phyloP scores from a whole-genome alignment of 1,284 basidiomycete species.

The Cryptococcus sp. region DNA sequence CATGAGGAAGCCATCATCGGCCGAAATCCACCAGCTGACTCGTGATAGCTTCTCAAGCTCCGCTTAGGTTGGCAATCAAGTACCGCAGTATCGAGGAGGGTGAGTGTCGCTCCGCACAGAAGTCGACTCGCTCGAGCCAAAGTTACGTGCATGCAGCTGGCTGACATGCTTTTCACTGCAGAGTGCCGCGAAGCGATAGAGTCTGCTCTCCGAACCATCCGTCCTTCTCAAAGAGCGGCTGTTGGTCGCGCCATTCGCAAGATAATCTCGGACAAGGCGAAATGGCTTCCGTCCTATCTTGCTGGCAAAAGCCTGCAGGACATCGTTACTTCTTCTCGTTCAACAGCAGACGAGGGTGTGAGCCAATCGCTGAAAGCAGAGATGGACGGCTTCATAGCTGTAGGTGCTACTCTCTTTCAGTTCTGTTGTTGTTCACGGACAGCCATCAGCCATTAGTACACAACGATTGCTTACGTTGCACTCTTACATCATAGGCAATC shows the following conservation, averaged over 20 bases:
- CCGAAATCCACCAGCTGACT: no score
- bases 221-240: background rate
- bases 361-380: background rate
- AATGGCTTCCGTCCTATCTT: slow-evolving; percentile 18
- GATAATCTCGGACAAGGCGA: slow-evolving; percentile 5
- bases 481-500: no score
- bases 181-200: slow-evolving; percentile 3
- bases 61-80: slow-evolving; percentile 25
- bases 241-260: background rate
- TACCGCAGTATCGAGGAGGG: slow-evolving; percentile 34
- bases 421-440: no score
- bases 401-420: no score
- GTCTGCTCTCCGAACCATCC: slow-evolving; percentile 2
- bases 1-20: background rate
- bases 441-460: no score
- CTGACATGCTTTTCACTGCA: background rate
- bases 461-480: no score
- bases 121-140: background rate
- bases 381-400: no score
- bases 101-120: slow-evolving; percentile 8
- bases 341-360: background rate
- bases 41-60: background rate
- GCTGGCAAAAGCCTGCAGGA: slow-evolving; percentile 4
- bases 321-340: background rate
- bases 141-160: background rate